Percentiles rank a stretch among this genome's conserved stretches.
These are phyloP conservation scores for Candolleomyces efflorescens DNA, from an alignment of 768 basidiomycete genomes.

Conservation along the genomic window DNA sequence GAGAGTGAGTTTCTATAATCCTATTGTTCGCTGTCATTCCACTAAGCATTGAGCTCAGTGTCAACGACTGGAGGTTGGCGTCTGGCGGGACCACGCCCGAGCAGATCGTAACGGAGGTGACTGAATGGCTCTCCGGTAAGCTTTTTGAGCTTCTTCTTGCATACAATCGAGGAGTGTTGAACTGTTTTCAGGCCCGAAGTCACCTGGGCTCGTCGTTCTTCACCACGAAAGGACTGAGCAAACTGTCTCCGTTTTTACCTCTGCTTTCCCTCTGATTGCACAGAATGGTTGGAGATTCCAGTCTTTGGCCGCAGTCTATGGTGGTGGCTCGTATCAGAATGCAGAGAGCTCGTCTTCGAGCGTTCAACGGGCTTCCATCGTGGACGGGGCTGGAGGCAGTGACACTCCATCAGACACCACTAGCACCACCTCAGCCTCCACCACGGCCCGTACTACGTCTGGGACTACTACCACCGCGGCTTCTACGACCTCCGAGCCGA, in stretches of 20 bases:
- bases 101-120: conserved; percentile 23
- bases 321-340: conserved; percentile 44
- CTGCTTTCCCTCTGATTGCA: conserved; percentile 57
- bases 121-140: conserved; percentile 53
- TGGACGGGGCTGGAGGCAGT: background rate
- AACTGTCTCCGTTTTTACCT: conserved; percentile 64
- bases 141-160: background rate
- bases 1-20: conserved; percentile 53
- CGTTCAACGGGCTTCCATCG: conserved; percentile 15
- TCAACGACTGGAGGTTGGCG: background rate
- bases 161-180: background rate
- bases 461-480: too few relatives aligned
- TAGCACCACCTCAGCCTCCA: too few relatives aligned
- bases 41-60: background rate
- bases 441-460: too few relatives aligned
- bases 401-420: too few relatives aligned
- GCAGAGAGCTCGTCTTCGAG: conserved; percentile 29
- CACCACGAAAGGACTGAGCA: conserved; percentile 74
- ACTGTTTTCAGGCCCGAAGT: conserved; percentile 49
- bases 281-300: conserved; percentile 67
- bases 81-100: background rate
- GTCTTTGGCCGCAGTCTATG: conserved; percentile 46
- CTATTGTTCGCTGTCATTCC: background rate
- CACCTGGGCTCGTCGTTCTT: conserved; percentile 75
- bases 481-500: too few relatives aligned